A percentile compares a stretch with the other conserved stretches of the same genome.
Conservation (phyloP, 805 yeast genomes). For the Cyberlindnera euphorbiae region DNA sequence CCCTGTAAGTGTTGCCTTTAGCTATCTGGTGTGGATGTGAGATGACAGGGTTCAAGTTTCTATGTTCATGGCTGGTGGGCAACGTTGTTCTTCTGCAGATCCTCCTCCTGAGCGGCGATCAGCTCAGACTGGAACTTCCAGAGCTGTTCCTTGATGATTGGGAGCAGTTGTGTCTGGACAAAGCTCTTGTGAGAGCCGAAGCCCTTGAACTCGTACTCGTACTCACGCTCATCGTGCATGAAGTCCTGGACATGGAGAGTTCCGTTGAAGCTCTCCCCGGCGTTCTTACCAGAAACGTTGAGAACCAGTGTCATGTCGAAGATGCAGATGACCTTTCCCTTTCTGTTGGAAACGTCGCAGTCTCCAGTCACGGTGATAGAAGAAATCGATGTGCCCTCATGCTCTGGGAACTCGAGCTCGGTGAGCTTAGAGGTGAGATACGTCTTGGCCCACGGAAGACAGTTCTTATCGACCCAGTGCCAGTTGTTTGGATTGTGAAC, state of each 20-base stretch:
- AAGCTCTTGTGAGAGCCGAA: slow-evolving; percentile 32
- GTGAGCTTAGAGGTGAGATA: slow-evolving; percentile 41
- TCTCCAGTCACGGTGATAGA: slow-evolving; percentile 56
- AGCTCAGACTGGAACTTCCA: slow-evolving; percentile 59
- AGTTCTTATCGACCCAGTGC: slow-evolving; percentile 73
- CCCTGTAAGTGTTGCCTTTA: neutral
- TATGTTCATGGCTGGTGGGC: slow-evolving; percentile 5
- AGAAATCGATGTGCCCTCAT: slow-evolving; percentile 30
- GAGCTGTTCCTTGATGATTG: slow-evolving; percentile 44
- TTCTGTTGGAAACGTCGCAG: slow-evolving; percentile 80
- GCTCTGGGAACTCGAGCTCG: slow-evolving; percentile 19
- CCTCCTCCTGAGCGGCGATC: slow-evolving; percentile 55
- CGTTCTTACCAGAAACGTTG: slow-evolving; percentile 35
- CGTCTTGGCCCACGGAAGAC: slow-evolving; percentile 56
- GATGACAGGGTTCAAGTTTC: too few relatives aligned
- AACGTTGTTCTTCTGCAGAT: slow-evolving; percentile 42
- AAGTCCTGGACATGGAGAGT: slow-evolving; percentile 57
- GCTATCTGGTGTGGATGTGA: too few relatives aligned
- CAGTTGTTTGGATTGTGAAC: slow-evolving; percentile 72
- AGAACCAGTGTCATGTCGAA: slow-evolving; percentile 60
- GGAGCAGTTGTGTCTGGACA: slow-evolving; percentile 46
- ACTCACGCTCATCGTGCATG: slow-evolving; percentile 71
- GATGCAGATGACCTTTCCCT: slow-evolving; percentile 74
- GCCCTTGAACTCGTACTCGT: slow-evolving; percentile 49
- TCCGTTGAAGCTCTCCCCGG: slow-evolving; percentile 37